Base-by-base conservation (phyloP, 495 filamentous ascomycete genomes). In the Barbatosphaeria neglecta region DNA sequence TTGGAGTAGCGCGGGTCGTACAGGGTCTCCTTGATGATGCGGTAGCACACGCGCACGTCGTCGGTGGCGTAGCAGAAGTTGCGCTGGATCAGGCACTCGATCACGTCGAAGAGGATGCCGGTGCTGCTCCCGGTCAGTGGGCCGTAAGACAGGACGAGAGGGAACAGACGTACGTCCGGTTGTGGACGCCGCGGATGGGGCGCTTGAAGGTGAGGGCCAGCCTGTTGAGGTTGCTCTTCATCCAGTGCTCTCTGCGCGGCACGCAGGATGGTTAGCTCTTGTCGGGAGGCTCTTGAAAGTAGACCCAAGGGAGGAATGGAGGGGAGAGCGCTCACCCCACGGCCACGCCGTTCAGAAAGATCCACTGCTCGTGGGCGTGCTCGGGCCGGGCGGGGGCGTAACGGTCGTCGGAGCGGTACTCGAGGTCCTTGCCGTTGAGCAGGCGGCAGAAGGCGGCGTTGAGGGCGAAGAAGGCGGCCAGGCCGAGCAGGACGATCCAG, bases 101-200 rank as follows among this genome's bases (percentile, higher is more conserved):
- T 61, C 8, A 90, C 62, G 50, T 93, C 87, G 45, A 86, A 86
- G 15, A 86, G 53, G 38, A 88, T 67, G 3, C 87, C 87, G 16
- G 61, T 66, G 28, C 55, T 55, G 39, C 9, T 15, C 19, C 8
- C 16, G 45, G 46, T 2, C 48, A 37, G 37, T 17, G 10, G 27
- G 19, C 18, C 6, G 22, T 23, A 22, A 10, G 40, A 48, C 9
- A 45, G 43, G n/a, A 49, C 43, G 13, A 47, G 43, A 13, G 35
- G 33, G 11, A 18, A 41, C n/a, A 37, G 44, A 33, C 41, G 41
- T 62, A 82, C 60, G 84, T 92, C 37, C 73, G 77, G 55, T 92
- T 94, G 50, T 89, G 87, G n/a, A 93, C 74, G n/a, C 86, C 87
- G 0, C 76, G 71, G 18, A 94, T 63, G 2, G 75, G 81, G 6